These are phyloP conservation scores for Erodium texanum DNA, from an alignment of 441 rosid species.

Conservation along the genomic window DNA sequence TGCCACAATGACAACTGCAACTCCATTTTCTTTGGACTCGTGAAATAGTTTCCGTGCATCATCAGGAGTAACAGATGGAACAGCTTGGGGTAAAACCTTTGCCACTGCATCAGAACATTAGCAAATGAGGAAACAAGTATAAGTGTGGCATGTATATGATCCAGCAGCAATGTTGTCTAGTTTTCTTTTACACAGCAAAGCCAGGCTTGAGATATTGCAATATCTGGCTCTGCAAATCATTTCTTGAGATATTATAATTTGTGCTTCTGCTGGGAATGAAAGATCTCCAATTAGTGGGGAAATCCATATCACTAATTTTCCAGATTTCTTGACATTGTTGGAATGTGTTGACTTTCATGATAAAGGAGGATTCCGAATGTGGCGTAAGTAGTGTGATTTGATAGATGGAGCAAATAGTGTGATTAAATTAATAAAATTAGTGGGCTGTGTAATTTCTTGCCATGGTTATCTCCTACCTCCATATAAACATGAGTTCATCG, in stretches of 20 bases:
- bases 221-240: too few relatives aligned
- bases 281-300: background rate
- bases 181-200: background rate
- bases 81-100: constrained; percentile 27
- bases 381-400: too few relatives aligned
- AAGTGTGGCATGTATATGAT: background rate
- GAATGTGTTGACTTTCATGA: too few relatives aligned
- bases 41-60: constrained; percentile 27
- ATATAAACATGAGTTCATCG: too few relatives aligned
- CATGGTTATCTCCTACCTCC: too few relatives aligned
- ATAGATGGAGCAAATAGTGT: too few relatives aligned
- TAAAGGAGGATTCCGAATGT: too few relatives aligned
- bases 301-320: background rate
- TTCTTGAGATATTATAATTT: too few relatives aligned
- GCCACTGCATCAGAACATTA: constrained; percentile 20
- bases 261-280: too few relatives aligned
- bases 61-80: constrained; percentile 27
- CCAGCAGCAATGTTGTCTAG: background rate
- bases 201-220: too few relatives aligned
- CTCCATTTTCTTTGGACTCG: constrained; percentile 22
- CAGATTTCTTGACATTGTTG: background rate
- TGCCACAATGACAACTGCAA: constrained; percentile 23
- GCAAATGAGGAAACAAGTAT: background rate
- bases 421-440: too few relatives aligned
- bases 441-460: too few relatives aligned